Conservation (phyloP, 1,284 basidiomycete genomes). For the Lentinula novae-zelandiae region DNA sequence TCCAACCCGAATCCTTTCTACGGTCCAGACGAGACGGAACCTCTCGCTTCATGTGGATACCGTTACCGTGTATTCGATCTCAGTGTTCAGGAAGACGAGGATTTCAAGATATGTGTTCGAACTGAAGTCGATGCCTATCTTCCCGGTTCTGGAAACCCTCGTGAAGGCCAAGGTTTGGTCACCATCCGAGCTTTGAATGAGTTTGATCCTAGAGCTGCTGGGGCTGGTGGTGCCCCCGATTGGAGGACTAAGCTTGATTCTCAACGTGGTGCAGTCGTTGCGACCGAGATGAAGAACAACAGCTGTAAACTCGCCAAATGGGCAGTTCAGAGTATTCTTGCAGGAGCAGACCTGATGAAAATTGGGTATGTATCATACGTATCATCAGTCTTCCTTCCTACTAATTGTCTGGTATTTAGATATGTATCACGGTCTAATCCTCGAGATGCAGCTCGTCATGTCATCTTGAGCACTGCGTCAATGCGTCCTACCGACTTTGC, state of each 20-base stretch:
- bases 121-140: constrained; percentile 95
- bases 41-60: constrained; percentile 94
- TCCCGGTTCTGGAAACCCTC: constrained; percentile 60
- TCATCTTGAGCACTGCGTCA: constrained; percentile 92
- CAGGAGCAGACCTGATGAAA: constrained; percentile 97
- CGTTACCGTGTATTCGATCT: constrained; percentile 97
- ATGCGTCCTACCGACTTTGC: constrained; percentile 96
- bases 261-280: constrained; percentile 96
- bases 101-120: constrained; percentile 88
- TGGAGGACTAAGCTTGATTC: constrained; percentile 96
- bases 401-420: constrained; percentile 32
- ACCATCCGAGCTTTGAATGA: constrained; percentile 97
- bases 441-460: constrained; percentile 92
- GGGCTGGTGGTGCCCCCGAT: constrained; percentile 91
- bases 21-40: constrained; percentile 90
- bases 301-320: constrained; percentile 97
- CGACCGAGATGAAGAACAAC: constrained; percentile 99
- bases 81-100: constrained; percentile 85
- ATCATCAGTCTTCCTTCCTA: constrained; percentile 9
- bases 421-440: constrained; percentile 94
- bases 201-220: constrained; percentile 90
- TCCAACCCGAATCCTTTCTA: constrained; percentile 94
- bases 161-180: constrained; percentile 75
- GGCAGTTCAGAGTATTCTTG: constrained; percentile 93
- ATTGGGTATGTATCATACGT: constrained; percentile 69